Percentiles rank a stretch among this genome's conserved stretches.
phyloP scores from a whole-genome alignment of 2,329 filamentous ascomycete species.

The Colletotrichum theobromicola region DNA sequence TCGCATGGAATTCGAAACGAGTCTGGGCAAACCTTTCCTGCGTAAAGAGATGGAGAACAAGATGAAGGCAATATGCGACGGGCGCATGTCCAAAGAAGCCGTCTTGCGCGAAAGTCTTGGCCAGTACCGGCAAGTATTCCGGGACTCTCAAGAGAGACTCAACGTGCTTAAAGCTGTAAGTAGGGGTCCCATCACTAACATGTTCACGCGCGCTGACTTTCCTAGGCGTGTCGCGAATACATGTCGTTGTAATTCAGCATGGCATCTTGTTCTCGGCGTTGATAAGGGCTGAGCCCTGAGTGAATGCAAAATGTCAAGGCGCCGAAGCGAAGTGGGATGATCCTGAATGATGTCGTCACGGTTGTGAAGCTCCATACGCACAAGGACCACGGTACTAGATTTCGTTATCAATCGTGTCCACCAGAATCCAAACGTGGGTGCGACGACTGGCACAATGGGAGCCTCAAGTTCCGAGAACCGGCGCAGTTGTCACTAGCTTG shows the following conservation, averaged over 20 bases:
- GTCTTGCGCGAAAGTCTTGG: constrained; percentile 84
- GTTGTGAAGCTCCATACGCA: neutral
- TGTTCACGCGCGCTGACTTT: constrained; percentile 14
- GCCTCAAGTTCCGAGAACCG: constrained; percentile 3
- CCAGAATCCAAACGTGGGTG: constrained; percentile 18
- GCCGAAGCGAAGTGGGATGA: constrained; percentile 16
- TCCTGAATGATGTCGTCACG: constrained; percentile 11
- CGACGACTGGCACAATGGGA: constrained; percentile 11
- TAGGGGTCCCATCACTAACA: constrained; percentile 23
- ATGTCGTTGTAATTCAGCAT: constrained; percentile 37
- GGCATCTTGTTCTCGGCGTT: neutral
- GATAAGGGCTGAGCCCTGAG: constrained; percentile 19
- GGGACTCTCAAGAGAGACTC: constrained; percentile 79
- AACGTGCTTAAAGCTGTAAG: constrained; percentile 67
- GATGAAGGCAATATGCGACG: constrained; percentile 97
- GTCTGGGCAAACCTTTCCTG: constrained; percentile 92
- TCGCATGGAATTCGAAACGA: constrained; percentile 89
- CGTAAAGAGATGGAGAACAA: constrained; percentile 97
- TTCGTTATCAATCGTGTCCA: constrained; percentile 19
- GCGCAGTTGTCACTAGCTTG: neutral
- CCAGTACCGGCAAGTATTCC: constrained; percentile 87
- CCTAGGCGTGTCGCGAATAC: constrained; percentile 60
- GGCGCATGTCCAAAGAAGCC: constrained; percentile 72
- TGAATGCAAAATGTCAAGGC: constrained; percentile 1
- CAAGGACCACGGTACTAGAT: constrained; percentile 14